Base-by-base conservation (phyloP, 257 asterid genomes). In the Solanum medicagineum region DNA sequence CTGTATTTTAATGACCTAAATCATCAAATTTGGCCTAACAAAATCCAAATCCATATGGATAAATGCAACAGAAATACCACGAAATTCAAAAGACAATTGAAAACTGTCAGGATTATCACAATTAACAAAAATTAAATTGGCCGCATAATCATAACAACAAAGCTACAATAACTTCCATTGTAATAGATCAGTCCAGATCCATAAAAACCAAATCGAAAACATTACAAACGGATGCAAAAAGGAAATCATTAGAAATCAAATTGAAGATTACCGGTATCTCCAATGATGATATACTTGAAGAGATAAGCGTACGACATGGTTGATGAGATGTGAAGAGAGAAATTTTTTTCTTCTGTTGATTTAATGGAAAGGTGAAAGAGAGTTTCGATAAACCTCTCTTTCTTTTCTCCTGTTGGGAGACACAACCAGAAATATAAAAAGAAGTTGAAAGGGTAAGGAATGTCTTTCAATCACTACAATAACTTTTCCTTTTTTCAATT, bases 251-350 rank as follows among this genome's bases (percentile, higher is more conserved):
- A 40, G 12, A 15, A 24, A 77, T 77, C 9, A 51, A 77, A 77
- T 77, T 73, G 29, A 24, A 12, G 81, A 6, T 45, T 91, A 91
- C 94, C 94, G 20, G 93, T 91, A 49, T 93, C 93, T n/a, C 96
- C 96, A 87, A 93, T 93, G 81, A 93, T 90, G 82, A 93, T 93
- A 93, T 93, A 91, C 93, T 91, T 91, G 93, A 93, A 93, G 86
- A 93, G 94, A 87, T 91, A 91, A 73, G 91, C 92, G 80, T 93
- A 93, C 55, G 95, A 91, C 95, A 93, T 90, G 66, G 86, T 84
- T 84, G 70, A 80, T 32, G 79, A 36, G 86, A 84, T 84, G 81
- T 68, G 57, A 54, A 20, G 26, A 49, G 55, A 42, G 69, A 83
- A 14, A 32, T 2, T 32, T 36, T 36, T 36, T 36, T 69, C 4